Base-by-base conservation (phyloP, 2,329 filamentous ascomycete species). In the Teratosphaeria pseudoeucalypti region DNA sequence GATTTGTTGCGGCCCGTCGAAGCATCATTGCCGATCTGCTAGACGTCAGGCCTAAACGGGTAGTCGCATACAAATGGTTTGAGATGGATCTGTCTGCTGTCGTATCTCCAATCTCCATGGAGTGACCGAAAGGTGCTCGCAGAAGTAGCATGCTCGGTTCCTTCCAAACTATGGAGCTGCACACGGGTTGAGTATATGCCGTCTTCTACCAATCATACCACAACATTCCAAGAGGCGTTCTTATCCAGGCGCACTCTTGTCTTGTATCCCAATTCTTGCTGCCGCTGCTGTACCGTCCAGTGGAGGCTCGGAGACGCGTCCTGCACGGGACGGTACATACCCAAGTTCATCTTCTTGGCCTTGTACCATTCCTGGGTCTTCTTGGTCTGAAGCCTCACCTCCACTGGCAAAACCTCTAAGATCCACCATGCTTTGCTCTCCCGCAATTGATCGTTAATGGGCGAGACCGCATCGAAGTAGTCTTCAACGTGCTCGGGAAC, bases 331-430 rank as follows among this genome's bases (percentile, higher is more conserved):
- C 76, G 68, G 64, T 73, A 71, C 39, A 71, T 63, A 0, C 75
- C 76, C 37, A 74, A 56, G 60, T 78, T 78, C 64, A 73, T 65
- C 1, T 70, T 59, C 0, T 75, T 62, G 29, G 67, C 69, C 65
- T 75, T 76, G 56, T 72, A 66, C 75, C 75, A 78, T 11, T 49
- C 43, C 19, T 49, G 43, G 9, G 43, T 49, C n/a, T 19, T 49
- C 29, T 68, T 64, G 9, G 66, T 65, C 62, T 73, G 68, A 2
- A 76, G 57, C 1, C 70, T 63, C 2, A 77, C 68, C 58, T 77
- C 75, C 9, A 78, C 68, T 0, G 76, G 76, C 74, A 73, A 77
- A 19, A 75, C 60, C 61, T 78, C 76, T 1, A 78, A 66, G 3
- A 77, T 61, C 76, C 76, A 78, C 76, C 76, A 78, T 3, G 64